Conservation (phyloP, 2,329 filamentous ascomycete species). For the Aureobasidium sp. region DNA sequence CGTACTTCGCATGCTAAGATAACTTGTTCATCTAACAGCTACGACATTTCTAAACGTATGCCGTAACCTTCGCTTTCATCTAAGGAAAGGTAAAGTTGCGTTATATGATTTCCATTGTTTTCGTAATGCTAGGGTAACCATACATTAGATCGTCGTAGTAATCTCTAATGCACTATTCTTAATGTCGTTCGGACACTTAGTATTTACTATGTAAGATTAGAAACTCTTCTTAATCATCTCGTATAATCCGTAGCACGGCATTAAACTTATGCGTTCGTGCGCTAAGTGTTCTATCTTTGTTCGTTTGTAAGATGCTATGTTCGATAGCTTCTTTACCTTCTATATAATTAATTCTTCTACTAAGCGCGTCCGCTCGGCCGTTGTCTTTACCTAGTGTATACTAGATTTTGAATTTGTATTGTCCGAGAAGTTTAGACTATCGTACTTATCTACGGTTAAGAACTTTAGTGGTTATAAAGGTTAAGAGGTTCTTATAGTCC, state of each 20-base stretch:
- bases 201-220: background rate
- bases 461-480: conserved; percentile 15
- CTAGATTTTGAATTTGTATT: conserved; percentile 14
- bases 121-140: background rate
- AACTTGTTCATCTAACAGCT: conserved; percentile 5
- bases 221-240: conserved; percentile 5
- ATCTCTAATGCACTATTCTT: background rate
- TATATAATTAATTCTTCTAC: background rate
- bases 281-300: conserved; percentile 12
- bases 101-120: background rate
- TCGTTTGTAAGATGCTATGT: background rate
- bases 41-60: conserved; percentile 6
- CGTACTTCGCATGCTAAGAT: conserved; percentile 1
- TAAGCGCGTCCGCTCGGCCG: no score
- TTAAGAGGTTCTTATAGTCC: conserved; percentile 14
- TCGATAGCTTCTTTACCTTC: conserved; percentile 1
- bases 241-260: background rate
- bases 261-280: conserved; percentile 7
- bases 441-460: conserved; percentile 8
- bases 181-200: background rate
- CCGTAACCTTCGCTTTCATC: conserved; percentile 5
- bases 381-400: background rate
- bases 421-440: conserved; percentile 11
- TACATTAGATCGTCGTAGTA: background rate
- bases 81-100: background rate